Percentiles rank a stretch among this genome's conserved stretches.
These are phyloP conservation scores for Colletotrichum graminicola DNA, from an alignment of 2,329 filamentous ascomycete genomes.

Conservation along the genomic window DNA sequence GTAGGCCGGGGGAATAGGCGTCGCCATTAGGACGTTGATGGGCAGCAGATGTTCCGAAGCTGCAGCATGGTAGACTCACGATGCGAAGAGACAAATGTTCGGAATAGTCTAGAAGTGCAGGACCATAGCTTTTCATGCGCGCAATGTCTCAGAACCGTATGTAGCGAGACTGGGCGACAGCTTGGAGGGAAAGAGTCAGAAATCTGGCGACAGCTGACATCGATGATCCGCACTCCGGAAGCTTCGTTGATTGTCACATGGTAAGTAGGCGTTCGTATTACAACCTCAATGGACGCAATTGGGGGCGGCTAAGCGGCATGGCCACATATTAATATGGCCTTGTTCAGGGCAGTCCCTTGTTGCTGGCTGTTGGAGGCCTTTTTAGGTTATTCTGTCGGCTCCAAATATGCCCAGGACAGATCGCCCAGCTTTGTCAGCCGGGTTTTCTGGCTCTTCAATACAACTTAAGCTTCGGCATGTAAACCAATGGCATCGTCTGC, in stretches of 20 bases:
- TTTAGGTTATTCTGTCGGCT: too few species aligned
- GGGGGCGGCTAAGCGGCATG: not conserved
- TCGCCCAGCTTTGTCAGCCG: not conserved
- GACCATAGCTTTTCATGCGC: not conserved
- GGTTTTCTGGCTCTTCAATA: too few species aligned
- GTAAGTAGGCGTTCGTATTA: not conserved
- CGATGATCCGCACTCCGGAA: not conserved
- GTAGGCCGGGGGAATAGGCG: constrained; percentile 47
- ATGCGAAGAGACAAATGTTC: too few species aligned
- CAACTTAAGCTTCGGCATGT: not conserved
- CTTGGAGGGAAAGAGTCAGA: too few species aligned
- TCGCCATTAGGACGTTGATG: constrained; percentile 20
- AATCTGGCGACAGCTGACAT: not conserved
- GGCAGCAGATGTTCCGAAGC: not conserved
- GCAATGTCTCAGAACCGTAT: not conserved
- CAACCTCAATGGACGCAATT: not conserved
- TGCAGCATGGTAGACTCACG: not conserved
- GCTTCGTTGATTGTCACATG: not conserved
- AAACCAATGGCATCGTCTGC: not conserved
- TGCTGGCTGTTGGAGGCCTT: not conserved
- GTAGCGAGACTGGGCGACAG: not conserved
- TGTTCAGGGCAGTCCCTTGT: not conserved
- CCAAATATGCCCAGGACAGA: not conserved
- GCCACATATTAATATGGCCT: not conserved
- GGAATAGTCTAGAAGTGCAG: not conserved